Evolutionary conservation across 805 yeast genomes (phyloP).

Genomic region (Spathaspora passalidarum): DNA sequence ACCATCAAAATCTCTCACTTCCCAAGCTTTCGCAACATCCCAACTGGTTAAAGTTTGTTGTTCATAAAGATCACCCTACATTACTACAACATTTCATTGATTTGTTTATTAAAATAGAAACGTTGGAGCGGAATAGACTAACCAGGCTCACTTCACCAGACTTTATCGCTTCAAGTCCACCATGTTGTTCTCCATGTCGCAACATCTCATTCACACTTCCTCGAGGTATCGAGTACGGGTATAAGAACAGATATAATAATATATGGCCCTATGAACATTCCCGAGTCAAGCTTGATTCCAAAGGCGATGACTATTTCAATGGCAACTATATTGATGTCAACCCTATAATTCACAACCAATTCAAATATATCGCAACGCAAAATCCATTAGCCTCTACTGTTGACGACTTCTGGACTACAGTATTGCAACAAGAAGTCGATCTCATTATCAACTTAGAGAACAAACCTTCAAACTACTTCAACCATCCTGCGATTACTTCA

Average conservation of each 20-base stretch:
- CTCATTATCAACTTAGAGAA: constrained; percentile 21
- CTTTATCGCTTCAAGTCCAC: constrained; percentile 14
- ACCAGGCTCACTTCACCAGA: too few species aligned
- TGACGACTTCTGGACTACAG: constrained; percentile 43
- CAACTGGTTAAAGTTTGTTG: constrained; percentile 28
- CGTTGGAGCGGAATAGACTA: too few species aligned
- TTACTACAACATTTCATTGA: constrained; percentile 22
- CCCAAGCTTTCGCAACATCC: constrained; percentile 25
- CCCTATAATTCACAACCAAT: constrained; percentile 15
- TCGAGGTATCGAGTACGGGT: constrained; percentile 43
- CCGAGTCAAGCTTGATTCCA: constrained; percentile 31
- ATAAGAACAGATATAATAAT: constrained; percentile 44
- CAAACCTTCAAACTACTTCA: constrained; percentile 2
- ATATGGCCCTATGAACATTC: constrained; percentile 52
- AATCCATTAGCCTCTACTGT: constrained; percentile 40
- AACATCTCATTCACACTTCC: constrained; percentile 37
- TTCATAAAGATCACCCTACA: constrained; percentile 1
- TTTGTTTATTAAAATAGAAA: constrained; percentile 38
- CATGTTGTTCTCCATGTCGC: constrained; percentile 43
- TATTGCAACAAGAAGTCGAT: constrained; percentile 31
- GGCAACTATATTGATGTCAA: constrained; percentile 40
- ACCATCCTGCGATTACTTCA: constrained; percentile 3
- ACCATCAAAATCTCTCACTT: constrained; percentile 21
- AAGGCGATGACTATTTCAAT: constrained; percentile 41
- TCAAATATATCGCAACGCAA: constrained; percentile 44